phyloP scores from a whole-genome alignment of 306 rosid species.

The Carpinus viminea region DNA sequence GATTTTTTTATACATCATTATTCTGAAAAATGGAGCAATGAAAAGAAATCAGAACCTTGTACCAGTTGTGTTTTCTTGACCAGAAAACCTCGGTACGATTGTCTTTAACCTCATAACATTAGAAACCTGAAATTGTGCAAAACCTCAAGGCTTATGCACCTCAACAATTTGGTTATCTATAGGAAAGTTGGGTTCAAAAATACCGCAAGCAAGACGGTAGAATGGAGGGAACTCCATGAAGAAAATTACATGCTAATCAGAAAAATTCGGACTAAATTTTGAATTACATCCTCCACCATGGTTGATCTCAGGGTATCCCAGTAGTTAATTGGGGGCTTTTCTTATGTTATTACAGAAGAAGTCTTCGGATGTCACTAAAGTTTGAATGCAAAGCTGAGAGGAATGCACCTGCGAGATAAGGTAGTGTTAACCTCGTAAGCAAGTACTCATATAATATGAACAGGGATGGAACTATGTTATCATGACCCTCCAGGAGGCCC shows the following conservation, averaged over 20 bases:
- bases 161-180: conserved; percentile 1
- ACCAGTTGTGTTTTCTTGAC: neutral
- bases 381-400: conserved; percentile 71
- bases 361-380: conserved; percentile 83
- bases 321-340: conserved; percentile 22
- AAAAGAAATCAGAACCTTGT: conserved; percentile 34
- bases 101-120: conserved; percentile 24
- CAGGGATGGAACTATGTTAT: conserved; percentile 10
- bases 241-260: conserved; percentile 30
- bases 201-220: conserved; percentile 24
- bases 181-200: conserved; percentile 1
- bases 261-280: conserved; percentile 24
- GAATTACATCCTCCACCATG: conserved; percentile 23
- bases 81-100: neutral
- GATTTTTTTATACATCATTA: conserved; percentile 27
- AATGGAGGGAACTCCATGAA: conserved; percentile 18
- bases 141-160: conserved; percentile 26
- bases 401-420: conserved; percentile 70
- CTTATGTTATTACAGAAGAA: conserved; percentile 57
- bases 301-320: conserved; percentile 31
- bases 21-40: conserved; percentile 25
- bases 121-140: conserved; percentile 22
- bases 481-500: neutral
- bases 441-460: conserved; percentile 5
- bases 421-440: conserved; percentile 26